These are phyloP conservation scores for Gloeostereum incarnatum DNA, from an alignment of 768 basidiomycete genomes.

Conservation along the genomic window DNA sequence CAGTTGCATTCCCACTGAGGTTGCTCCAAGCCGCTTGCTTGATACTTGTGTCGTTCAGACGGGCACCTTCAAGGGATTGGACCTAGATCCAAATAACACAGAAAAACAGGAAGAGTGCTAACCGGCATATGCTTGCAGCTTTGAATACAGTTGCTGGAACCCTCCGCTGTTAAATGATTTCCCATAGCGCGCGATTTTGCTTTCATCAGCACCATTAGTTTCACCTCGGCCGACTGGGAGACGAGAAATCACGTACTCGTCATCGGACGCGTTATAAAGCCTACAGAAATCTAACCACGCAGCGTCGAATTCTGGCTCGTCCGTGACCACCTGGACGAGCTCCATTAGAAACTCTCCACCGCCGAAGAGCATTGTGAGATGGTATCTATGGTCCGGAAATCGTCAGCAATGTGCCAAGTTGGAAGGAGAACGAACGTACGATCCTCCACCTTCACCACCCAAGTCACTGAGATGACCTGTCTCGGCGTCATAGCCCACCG, in stretches of 20 bases:
- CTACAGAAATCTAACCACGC: conserved; percentile 30
- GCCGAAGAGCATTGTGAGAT: conserved; percentile 24
- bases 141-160: conserved; percentile 25
- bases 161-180: conserved; percentile 23
- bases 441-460: conserved; percentile 21
- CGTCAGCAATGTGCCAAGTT: neutral
- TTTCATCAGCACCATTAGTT: no score
- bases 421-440: conserved; percentile 14
- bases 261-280: conserved; percentile 23
- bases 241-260: conserved; percentile 17
- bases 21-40: conserved; percentile 26
- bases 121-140: conserved; percentile 28
- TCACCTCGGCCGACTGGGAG: neutral
- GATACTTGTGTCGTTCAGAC: conserved; percentile 19
- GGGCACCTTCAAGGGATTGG: conserved; percentile 18
- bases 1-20: conserved; percentile 20
- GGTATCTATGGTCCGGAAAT: conserved; percentile 1
- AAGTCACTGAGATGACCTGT: conserved; percentile 27
- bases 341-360: conserved; percentile 31
- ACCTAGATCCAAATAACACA: no score
- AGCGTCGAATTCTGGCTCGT: conserved; percentile 27
- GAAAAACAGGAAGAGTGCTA: neutral
- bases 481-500: conserved; percentile 29
- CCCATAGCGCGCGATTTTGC: conserved; percentile 26
- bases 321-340: conserved; percentile 25